Base-by-base conservation (phyloP, 2,329 filamentous ascomycete genomes). In the Gnomoniopsis smithogilvyi region DNA sequence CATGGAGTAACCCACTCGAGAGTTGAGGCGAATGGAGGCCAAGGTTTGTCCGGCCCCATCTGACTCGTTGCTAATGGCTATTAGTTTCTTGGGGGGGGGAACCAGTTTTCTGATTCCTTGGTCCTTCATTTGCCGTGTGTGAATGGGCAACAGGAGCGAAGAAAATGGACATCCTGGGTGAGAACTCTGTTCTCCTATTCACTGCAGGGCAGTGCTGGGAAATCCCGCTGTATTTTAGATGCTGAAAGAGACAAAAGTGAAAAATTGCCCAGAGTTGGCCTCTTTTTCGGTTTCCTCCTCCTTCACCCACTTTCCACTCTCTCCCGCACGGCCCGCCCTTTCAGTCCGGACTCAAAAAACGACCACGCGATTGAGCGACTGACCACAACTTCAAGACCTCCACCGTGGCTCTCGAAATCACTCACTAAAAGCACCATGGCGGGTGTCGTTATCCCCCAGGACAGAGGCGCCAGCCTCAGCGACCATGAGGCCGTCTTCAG, bases 371-470 rank as follows among this genome's bases (percentile, higher is more conserved):
- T 19, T 46, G 43, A 46, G 43, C 43, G 43, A 19, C 43, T 46
- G 11, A 12, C 11, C 14, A 8, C 15, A 6, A 22, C 4, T 15
- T 15, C 17, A 12, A 4, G 19, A 12, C 19, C 15, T n/a, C 12
- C 10, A 2, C 14, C 11, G 26, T 15, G 22, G 26, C 36, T n/a
- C 14, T 8, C 24, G 26, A 15, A 22, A 14, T 15, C 6, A n/a
- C 15, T 45, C 24, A 17, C 17, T 6, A 19, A n/a, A 6, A 19
- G 8, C 49, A 62, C 15, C 50, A 60, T 62, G 60, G 47, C 60
- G 41, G 57, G 51, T 36, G 51, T 59, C 19, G 46, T 55, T 24
- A 51, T 52, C 49, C 57, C 54, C 15, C 60, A 62, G 34, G 57
- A 60, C n/a, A 49, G 59, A 50, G 45, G 56, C 50, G 53, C 56